phyloP scores from a whole-genome alignment of 2,329 filamentous ascomycete species.

The Microdochium trichocladiopsis region DNA sequence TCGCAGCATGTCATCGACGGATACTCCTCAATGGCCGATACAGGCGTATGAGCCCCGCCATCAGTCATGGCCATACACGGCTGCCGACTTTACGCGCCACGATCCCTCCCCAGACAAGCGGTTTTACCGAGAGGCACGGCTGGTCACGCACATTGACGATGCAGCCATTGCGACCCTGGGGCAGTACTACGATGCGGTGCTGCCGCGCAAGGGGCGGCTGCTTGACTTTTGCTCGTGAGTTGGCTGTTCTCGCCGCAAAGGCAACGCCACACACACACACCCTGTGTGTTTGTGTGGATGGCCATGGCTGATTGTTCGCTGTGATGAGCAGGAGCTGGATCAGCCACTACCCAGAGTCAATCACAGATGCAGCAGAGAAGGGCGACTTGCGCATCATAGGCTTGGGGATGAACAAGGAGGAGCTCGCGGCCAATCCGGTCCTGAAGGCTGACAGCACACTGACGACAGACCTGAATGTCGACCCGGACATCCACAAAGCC shows the following conservation, averaged over 20 bases:
- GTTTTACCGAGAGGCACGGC: slow-evolving; percentile 1
- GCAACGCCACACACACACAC: not conserved
- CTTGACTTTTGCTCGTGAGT: slow-evolving; percentile 2
- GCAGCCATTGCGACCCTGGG: slow-evolving; percentile 1
- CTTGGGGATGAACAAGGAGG: slow-evolving; percentile 2
- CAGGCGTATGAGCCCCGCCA: slow-evolving; percentile 1
- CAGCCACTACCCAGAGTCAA: slow-evolving; percentile 1
- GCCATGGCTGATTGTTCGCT: not conserved
- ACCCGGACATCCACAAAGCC: slow-evolving; percentile 1
- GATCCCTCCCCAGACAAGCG: not conserved
- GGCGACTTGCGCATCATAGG: slow-evolving; percentile 1
- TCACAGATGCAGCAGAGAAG: not conserved
- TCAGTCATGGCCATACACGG: slow-evolving; percentile 1
- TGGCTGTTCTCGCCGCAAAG: not conserved
- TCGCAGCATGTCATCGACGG: not conserved
- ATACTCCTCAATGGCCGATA: not conserved
- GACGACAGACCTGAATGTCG: slow-evolving; percentile 1
- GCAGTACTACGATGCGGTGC: slow-evolving; percentile 1
- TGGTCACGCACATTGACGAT: slow-evolving; percentile 4
- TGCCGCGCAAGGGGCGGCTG: slow-evolving; percentile 2
- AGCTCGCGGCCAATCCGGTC: slow-evolving; percentile 3
- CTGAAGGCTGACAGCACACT: not conserved
- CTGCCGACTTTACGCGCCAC: slow-evolving; percentile 2
- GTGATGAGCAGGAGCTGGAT: slow-evolving; percentile 1
- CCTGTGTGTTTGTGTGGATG: not conserved